Evolutionary conservation across 2,329 filamentous ascomycete genomes (phyloP).

Genomic region (Neurospora crassa): DNA sequence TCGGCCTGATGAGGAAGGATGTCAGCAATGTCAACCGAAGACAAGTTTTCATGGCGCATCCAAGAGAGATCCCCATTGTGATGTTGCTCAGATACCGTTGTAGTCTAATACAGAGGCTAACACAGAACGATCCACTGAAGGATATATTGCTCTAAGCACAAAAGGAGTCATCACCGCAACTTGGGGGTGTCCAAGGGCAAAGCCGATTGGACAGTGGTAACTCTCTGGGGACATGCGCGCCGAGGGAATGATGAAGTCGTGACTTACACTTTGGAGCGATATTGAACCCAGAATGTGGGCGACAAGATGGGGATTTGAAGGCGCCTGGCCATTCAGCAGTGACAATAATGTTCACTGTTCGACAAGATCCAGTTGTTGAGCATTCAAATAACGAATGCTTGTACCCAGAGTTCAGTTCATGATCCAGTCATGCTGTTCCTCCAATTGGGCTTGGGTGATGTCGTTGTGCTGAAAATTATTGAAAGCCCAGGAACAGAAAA

Average conservation of each 20-base stretch:
- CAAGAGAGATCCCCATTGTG: background rate
- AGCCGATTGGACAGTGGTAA: slow-evolving; percentile 2
- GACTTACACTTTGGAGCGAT: slow-evolving; percentile 20
- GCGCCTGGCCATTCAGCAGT: slow-evolving; percentile 11
- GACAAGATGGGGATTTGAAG: background rate
- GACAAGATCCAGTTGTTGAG: background rate
- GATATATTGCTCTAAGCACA: slow-evolving; percentile 46
- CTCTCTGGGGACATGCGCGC: slow-evolving; percentile 1
- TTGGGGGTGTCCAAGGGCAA: background rate
- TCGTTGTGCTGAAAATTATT: background rate
- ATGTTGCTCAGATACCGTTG: slow-evolving; percentile 84
- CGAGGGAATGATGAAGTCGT: background rate
- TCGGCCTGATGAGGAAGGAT: slow-evolving; percentile 28
- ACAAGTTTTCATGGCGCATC: background rate
- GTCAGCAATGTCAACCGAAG: slow-evolving; percentile 11
- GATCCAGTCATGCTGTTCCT: background rate
- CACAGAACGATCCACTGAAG: slow-evolving; percentile 51
- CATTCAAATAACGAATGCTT: background rate
- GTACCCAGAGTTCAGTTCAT: background rate
- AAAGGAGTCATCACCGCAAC: slow-evolving; percentile 52
- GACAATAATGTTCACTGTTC: slow-evolving; percentile 1
- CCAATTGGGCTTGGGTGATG: background rate
- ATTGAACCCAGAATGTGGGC: slow-evolving; percentile 14
- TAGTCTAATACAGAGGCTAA: slow-evolving; percentile 70
- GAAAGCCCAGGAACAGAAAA: background rate